Evolutionary conservation across 2,329 filamentous ascomycete species (phyloP), one percentile per base, ranked within the genome.

Genomic region (Periconia digitata): DNA sequence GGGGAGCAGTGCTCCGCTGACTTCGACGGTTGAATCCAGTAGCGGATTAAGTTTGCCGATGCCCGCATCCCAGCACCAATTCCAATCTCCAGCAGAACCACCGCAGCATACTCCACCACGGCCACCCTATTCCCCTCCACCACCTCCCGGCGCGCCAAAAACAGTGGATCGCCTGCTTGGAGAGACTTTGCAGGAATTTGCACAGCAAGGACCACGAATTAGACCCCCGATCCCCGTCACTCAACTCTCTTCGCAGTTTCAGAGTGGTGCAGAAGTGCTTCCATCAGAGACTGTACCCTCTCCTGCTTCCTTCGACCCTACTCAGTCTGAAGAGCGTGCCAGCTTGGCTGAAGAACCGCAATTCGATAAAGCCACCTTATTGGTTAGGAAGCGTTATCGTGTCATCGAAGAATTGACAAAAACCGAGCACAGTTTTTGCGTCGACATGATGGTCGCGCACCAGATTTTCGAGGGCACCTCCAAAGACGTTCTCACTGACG

Each of bases 391-490:
- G 66, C 87, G 94, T 17, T 84, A 87, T 46, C 85, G 95, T 67
- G 85, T 95, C 40, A 87, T 97, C 62, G 92, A 92, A 65, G 94
- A 99, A 71, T 77, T 99, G 32, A 82, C 96, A 39, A 91, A 96
- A 63, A 99, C 94, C 0, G 94, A 99, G 68, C 85, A 90, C 40
- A 85, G 87, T 6, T 97, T 95, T 71, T 85, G 95, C 47, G 85
- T 90, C 55, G 94, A 99, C 69, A 92, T 99, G 90, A 96, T 92
- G 68, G 92, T 99, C 44, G 87, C 96, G 2, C 90, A 95, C 64
- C 92, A 97, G 65, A 97, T 99, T 46, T 99, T 97, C 78, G 95
- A 95, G 72, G 91, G 90, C 37, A 97, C 94, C 0, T 89, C 90
- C 1, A 85, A 88, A 47, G 84, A 90, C 8, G 84, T 90, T 54